Evolutionary conservation across 2,329 filamentous ascomycete species (phyloP).

Genomic region (Fusarium graminum): DNA sequence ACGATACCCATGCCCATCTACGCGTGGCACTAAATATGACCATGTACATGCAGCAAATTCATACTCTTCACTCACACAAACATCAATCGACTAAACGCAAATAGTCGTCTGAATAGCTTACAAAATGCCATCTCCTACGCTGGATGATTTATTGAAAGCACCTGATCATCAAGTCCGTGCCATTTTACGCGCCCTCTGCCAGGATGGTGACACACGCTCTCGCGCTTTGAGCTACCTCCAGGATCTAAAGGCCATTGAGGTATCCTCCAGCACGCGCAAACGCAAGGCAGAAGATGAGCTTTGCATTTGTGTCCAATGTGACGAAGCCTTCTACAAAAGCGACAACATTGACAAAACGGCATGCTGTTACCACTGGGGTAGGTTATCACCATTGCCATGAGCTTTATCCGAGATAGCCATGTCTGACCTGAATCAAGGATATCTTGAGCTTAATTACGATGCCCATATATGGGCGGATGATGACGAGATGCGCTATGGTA

Average conservation of each 20-base stretch:
- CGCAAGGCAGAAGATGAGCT: slow-evolving; percentile 31
- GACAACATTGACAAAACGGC: neutral
- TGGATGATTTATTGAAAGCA: slow-evolving; percentile 3
- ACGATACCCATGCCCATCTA: neutral
- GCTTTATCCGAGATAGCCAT: no score
- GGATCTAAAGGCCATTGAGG: neutral
- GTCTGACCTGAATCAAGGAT: slow-evolving; percentile 19
- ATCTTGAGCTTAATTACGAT: slow-evolving; percentile 31
- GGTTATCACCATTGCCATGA: neutral
- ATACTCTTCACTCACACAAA: neutral
- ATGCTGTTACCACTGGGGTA: slow-evolving; percentile 38
- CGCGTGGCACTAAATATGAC: neutral
- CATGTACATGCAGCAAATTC: neutral
- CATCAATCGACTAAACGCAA: neutral
- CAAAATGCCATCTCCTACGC: neutral
- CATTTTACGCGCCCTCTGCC: slow-evolving; percentile 33
- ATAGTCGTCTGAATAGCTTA: neutral
- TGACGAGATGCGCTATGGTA: slow-evolving; percentile 25
- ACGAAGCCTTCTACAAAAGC: neutral
- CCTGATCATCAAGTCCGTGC: slow-evolving; percentile 27
- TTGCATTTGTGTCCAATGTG: slow-evolving; percentile 30
- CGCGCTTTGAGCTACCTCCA: slow-evolving; percentile 4
- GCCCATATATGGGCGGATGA: slow-evolving; percentile 29
- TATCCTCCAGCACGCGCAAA: neutral
- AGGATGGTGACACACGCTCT: neutral